These are phyloP conservation scores for Apiotrichum domesticum DNA, from an alignment of 1,284 basidiomycete genomes.

Conservation along the genomic window DNA sequence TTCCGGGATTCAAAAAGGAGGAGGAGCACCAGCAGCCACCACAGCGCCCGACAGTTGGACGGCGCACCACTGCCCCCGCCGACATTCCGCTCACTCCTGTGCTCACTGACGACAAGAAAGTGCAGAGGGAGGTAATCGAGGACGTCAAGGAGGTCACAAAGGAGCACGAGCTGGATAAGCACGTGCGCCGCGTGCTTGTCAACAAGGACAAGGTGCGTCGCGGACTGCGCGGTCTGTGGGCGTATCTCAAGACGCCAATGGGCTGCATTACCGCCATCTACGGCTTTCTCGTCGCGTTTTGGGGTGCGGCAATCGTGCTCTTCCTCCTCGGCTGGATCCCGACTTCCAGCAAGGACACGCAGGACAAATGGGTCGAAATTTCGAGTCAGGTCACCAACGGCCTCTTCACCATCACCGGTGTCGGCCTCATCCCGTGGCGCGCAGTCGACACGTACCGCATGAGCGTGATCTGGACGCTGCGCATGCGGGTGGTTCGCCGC, in stretches of 20 bases:
- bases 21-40: background rate
- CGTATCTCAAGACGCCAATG: slow-evolving; percentile 67
- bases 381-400: slow-evolving; percentile 67
- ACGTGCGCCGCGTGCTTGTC: slow-evolving; percentile 70
- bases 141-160: slow-evolving; percentile 6
- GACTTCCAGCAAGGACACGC: slow-evolving; percentile 28
- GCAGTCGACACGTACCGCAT: slow-evolving; percentile 71
- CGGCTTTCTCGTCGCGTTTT: slow-evolving; percentile 70
- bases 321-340: slow-evolving; percentile 54
- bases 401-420: slow-evolving; percentile 69
- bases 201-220: slow-evolving; percentile 60
- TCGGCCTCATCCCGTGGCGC: slow-evolving; percentile 62
- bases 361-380: slow-evolving; percentile 55
- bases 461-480: slow-evolving; percentile 66
- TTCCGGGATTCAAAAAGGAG: background rate
- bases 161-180: slow-evolving; percentile 47
- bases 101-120: background rate
- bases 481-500: slow-evolving; percentile 55
- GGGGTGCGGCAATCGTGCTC: slow-evolving; percentile 77
- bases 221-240: slow-evolving; percentile 67
- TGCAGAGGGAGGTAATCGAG: background rate
- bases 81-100: background rate
- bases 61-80: background rate
- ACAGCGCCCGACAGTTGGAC: background rate
- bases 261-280: slow-evolving; percentile 70